These are phyloP conservation scores for Penicillium malachiteum DNA, from an alignment of 495 filamentous ascomycete species.

Conservation along the genomic window DNA sequence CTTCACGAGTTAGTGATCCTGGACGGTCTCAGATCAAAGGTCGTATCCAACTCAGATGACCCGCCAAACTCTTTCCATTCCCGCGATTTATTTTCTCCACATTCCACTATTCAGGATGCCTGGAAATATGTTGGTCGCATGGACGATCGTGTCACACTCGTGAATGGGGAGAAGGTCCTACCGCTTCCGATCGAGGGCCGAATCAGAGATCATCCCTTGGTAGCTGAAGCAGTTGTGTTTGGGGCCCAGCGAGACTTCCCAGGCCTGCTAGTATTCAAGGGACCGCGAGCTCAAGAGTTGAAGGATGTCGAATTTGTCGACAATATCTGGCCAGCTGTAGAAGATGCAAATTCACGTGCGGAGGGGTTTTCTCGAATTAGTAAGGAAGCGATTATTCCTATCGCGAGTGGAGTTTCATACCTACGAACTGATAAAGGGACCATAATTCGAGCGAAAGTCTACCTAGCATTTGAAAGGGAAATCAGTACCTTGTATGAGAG, in stretches of 20 bases:
- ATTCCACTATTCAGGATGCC: neutral
- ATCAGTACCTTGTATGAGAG: neutral
- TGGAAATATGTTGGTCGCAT: neutral
- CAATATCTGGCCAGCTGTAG: neutral
- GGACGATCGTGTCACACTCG: neutral
- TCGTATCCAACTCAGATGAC: neutral
- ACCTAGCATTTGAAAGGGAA: neutral
- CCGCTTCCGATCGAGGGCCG: neutral
- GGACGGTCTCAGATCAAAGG: neutral
- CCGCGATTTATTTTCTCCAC: neutral
- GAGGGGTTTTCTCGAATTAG: neutral
- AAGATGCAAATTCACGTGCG: neutral
- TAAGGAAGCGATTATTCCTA: neutral
- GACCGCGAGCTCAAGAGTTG: neutral
- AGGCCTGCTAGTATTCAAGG: neutral
- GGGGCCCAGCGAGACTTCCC: neutral
- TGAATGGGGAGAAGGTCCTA: neutral
- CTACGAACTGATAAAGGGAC: neutral
- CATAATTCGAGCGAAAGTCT: neutral
- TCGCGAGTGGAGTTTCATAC: neutral
- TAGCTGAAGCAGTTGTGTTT: neutral
- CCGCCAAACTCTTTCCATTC: neutral
- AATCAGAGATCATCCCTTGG: neutral
- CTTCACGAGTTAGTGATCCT: neutral
- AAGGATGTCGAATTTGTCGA: neutral